Evolutionary conservation across 1,284 basidiomycete species (phyloP), one percentile per base, ranked within the genome.

Genomic region (Cryptococcus sp.): DNA sequence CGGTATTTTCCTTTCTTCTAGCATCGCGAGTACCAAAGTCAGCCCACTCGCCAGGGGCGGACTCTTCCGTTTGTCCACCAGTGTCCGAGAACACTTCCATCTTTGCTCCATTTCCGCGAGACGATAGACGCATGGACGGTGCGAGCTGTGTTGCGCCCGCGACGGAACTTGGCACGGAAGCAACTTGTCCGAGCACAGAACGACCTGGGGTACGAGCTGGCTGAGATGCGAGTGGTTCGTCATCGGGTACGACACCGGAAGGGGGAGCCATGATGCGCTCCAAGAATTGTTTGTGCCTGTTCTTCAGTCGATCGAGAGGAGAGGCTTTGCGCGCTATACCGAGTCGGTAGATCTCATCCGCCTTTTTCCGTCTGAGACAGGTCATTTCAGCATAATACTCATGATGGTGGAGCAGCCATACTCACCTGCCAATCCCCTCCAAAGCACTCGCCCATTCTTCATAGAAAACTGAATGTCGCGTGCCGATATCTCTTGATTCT

Each of bases 241-340:
- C 75, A 3, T 77, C 72, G 0, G 71, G 64, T 48, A 73, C 55
- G 39, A 61, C 52, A 7, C 70, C 69, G 2, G 77, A 72, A 3
- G 78, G 73, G 5, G 78, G 71, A 4, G 74, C 73, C 65, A 80
- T 74, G 72, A 82, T 82, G 16, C 91, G 86, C 61, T 88, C 88
- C 64, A 90, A 87, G 76, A 94, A 98, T 43, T 93, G 89, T 29
- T 85, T 81, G 74, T 93, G 91, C 51, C 87, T 83, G 51, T 84
- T 86, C 80, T 93, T 93, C 55, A 99, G 83, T 22, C 92, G 84
- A 67, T 93, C 91, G 17, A 90, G 70, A 1, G 93, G 93, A 16
- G 89, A 84, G 10, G 89, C 92, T 61, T 85, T 84, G 20, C 89
- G 87, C 50, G 87, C 83, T 63, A 99, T 89, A 19, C 94, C 95